Conservation (phyloP, 805 yeast species). For the Yamadazyma tumulicola region DNA sequence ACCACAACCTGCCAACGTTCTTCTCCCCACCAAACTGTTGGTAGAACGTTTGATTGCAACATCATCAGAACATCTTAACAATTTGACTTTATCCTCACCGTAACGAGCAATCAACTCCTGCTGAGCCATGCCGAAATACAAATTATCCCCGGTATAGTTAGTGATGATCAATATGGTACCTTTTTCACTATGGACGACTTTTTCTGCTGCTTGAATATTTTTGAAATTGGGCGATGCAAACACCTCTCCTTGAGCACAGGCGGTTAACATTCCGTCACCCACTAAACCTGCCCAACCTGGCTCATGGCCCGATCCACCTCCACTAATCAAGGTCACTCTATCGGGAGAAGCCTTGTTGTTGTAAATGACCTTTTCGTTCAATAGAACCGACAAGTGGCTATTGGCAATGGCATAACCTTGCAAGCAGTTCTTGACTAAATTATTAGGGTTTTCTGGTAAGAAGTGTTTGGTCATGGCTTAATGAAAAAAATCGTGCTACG, state of each 20-base stretch:
- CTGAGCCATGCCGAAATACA: conserved; percentile 39
- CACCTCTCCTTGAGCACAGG: conserved; percentile 40
- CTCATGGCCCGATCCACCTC: conserved; percentile 45
- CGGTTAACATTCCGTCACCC: conserved; percentile 35
- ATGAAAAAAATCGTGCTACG: not conserved
- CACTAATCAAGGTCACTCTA: conserved; percentile 32
- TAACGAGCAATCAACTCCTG: conserved; percentile 29
- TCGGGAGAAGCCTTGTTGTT: conserved; percentile 22
- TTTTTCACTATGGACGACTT: conserved; percentile 29
- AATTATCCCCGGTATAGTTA: conserved; percentile 38
- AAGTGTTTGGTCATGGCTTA: conserved; percentile 35
- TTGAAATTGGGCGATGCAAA: conserved; percentile 40
- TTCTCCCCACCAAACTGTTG: conserved; percentile 32
- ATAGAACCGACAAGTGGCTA: conserved; percentile 31
- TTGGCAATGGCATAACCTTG: conserved; percentile 38
- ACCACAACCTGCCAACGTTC: conserved; percentile 33
- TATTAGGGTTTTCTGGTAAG: conserved; percentile 29
- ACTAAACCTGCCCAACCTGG: conserved; percentile 42
- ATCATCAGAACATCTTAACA: conserved; percentile 33
- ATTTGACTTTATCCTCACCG: conserved; percentile 26
- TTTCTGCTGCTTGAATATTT: conserved; percentile 36
- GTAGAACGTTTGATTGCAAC: conserved; percentile 29
- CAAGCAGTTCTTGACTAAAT: conserved; percentile 36
- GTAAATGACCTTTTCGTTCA: conserved; percentile 36
- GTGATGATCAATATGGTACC: conserved; percentile 33